Evolutionary conservation across 768 basidiomycete genomes (phyloP).

Genomic region (Hemileccinum impolitum): DNA sequence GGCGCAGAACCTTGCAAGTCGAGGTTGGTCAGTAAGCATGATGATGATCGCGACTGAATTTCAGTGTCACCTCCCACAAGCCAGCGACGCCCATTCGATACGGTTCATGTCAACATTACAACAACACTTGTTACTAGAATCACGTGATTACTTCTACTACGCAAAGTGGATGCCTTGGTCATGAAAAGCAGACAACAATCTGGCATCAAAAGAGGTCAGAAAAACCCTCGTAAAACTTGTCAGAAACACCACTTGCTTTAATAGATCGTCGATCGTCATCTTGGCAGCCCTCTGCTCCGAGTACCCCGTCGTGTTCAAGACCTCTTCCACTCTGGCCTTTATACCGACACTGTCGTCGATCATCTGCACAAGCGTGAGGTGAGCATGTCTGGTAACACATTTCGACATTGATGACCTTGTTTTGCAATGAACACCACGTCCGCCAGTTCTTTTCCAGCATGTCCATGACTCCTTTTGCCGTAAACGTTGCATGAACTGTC

Average conservation of each 20-base stretch:
- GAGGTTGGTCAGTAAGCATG: conserved; percentile 10
- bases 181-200: conserved; percentile 70
- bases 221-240: background rate
- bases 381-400: background rate
- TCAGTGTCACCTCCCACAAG: conserved; percentile 43
- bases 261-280: conserved; percentile 88
- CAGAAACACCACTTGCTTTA: conserved; percentile 57
- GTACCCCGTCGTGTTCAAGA: conserved; percentile 67
- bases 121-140: background rate
- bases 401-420: conserved; percentile 43
- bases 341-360: conserved; percentile 70
- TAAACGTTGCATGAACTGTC: conserved; percentile 83
- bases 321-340: conserved; percentile 65
- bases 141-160: conserved; percentile 25
- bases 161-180: conserved; percentile 74
- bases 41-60: conserved; percentile 3
- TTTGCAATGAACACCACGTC: conserved; percentile 85
- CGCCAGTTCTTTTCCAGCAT: conserved; percentile 93
- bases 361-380: conserved; percentile 40
- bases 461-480: conserved; percentile 90
- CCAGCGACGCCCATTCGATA: conserved; percentile 45
- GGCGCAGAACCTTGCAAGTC: conserved; percentile 54
- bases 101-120: no score
- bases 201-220: conserved; percentile 25
- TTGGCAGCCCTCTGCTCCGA: conserved; percentile 83